Evolutionary conservation across 2,329 filamentous ascomycete genomes (phyloP), one percentile per base, ranked within the genome.

Genomic region (Calonectria pseudoreteaudii): DNA sequence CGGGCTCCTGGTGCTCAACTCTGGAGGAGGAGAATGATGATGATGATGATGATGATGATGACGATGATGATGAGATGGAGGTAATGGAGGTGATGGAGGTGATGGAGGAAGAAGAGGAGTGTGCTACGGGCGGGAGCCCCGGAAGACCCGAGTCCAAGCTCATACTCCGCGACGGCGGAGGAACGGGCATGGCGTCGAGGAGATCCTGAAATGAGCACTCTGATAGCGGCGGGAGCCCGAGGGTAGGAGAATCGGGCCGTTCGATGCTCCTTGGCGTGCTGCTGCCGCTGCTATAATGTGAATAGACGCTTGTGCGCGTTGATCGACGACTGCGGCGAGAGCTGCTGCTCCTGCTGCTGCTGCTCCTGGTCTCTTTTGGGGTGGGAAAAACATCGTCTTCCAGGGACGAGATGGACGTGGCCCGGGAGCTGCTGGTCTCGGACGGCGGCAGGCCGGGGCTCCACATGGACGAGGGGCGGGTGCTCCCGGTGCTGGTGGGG

Each of bases 191-290:
- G n/a, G 64, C 70, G 20, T 74, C 71, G 31, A 74, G 53, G 31
- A 75, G 77, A 68, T 80, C 82, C 23, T 78, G 79, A 66, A 73
- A 79, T 26, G 78, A 78, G 34, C 80, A 52, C 38, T 49, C 50
- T 3, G 60, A 52, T n/a, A 68, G 56, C 13, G 50, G 66, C 2
- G 66, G 50, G 70, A 90, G 87, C 14, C 90, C 90, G 8, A 92
- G 86, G 0, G 90, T 92, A 1, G 90, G 90, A 4, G 90, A 92
- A 77, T 92, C 90, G 0, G 90, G 90, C 11, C 90, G 89, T 73
- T 91, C 86, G 38, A 87, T 83, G 26, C 89, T 88, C 77, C 90
- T 76, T 16, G 80, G 80, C n/a, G 72, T 66, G 30, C 85, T 82
- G n/a, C 20, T 23, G 10, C 44, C 13, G 44, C n/a, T 44, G 76